These are phyloP conservation scores for Saccharomyces kudriavzevii DNA, from an alignment of 805 yeast genomes.

Conservation along the genomic window DNA sequence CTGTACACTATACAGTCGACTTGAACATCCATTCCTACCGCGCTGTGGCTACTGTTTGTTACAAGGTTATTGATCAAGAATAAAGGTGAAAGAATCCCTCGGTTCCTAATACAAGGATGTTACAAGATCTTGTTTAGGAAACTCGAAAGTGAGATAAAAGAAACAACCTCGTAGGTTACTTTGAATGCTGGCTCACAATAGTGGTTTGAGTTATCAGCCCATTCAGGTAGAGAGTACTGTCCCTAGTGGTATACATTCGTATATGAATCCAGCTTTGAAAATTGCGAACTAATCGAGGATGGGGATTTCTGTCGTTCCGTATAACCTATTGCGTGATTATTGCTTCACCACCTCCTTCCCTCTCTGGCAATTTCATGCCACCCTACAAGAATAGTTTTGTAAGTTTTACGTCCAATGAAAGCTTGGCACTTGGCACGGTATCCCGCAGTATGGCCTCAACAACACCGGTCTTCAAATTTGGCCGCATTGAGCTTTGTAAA, in stretches of 20 bases:
- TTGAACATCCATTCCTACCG: no score
- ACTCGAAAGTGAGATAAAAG: background rate
- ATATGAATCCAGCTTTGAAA: background rate
- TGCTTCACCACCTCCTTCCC: background rate
- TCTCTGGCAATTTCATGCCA: background rate
- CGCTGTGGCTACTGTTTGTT: background rate
- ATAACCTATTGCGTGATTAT: background rate
- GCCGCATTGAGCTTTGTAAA: background rate
- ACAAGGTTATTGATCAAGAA: background rate
- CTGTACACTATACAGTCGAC: background rate
- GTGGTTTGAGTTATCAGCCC: background rate
- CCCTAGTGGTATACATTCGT: background rate
- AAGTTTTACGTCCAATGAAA: background rate
- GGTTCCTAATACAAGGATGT: background rate
- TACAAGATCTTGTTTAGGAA: background rate
- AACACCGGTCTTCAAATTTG: background rate
- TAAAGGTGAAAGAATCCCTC: background rate
- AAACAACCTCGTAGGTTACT: background rate
- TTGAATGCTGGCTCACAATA: background rate
- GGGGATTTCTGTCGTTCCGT: background rate
- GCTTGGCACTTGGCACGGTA: background rate
- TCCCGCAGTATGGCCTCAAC: background rate
- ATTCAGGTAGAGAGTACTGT: background rate
- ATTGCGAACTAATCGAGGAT: no score
- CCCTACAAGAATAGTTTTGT: background rate